A percentile compares a stretch with the other conserved stretches of the same genome.
phyloP scores from a whole-genome alignment of 805 yeast species.

The Yarrowia hollandica region DNA sequence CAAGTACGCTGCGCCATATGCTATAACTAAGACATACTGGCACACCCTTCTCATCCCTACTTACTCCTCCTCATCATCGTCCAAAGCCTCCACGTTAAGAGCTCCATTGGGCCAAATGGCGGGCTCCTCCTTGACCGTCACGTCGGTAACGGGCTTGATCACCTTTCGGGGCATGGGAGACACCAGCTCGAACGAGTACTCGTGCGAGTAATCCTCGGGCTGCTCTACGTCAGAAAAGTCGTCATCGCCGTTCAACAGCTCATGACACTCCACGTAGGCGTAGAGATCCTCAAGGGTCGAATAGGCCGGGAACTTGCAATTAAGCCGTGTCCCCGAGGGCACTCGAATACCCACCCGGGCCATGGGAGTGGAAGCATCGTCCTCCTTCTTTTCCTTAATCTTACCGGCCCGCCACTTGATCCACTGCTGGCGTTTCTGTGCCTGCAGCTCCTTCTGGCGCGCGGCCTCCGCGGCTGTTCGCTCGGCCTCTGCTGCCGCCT shows the following conservation, averaged over 20 bases:
- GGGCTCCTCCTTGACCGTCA: conserved; percentile 46
- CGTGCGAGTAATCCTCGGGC: conserved; percentile 49
- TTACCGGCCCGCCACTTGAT: conserved; percentile 49
- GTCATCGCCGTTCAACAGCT: conserved; percentile 33
- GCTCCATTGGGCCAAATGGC: conserved; percentile 66
- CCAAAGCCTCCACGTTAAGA: conserved; percentile 50
- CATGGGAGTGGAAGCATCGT: conserved; percentile 33
- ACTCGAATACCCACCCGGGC: conserved; percentile 74
- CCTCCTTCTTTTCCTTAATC: conserved; percentile 34
- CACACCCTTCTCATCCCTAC: neutral
- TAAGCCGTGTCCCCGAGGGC: conserved; percentile 59
- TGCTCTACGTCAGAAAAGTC: conserved; percentile 36
- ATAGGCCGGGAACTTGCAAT: conserved; percentile 50
- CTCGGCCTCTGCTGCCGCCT: conserved; percentile 35
- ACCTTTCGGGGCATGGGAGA: conserved; percentile 60
- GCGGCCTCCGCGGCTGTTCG: conserved; percentile 33
- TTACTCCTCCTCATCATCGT: conserved; percentile 24
- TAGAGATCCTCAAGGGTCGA: conserved; percentile 62
- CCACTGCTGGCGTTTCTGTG: conserved; percentile 44
- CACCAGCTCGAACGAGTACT: conserved; percentile 51
- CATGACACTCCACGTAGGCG: conserved; percentile 63
- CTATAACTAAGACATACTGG: too few relatives aligned
- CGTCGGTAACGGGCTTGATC: conserved; percentile 41
- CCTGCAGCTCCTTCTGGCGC: conserved; percentile 26
- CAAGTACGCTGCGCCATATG: too few relatives aligned